A percentile compares a stretch with the other conserved stretches of the same genome.
Evolutionary conservation across 164 flowering plant genomes (phyloP).

Genomic region (Liriodendron chinense): DNA sequence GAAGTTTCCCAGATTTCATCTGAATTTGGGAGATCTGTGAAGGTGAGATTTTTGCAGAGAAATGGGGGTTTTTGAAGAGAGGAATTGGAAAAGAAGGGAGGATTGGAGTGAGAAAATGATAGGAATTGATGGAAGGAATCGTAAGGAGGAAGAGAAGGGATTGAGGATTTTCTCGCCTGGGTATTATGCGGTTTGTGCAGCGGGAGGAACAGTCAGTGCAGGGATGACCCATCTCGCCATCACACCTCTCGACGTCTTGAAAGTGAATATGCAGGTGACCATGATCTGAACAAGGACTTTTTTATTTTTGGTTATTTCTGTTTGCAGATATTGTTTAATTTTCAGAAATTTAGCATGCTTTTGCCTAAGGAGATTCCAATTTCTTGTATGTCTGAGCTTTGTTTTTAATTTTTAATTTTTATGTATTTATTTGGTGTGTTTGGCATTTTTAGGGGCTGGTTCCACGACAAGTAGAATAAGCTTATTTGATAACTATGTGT

Average conservation of each 20-base stretch:
- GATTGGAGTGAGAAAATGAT: not conserved
- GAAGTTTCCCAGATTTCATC: not conserved
- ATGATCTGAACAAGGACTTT: not conserved
- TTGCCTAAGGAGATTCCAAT: not conserved
- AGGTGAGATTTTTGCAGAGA: not conserved
- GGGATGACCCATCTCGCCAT: constrained; percentile 71
- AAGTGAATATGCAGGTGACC: constrained; percentile 78
- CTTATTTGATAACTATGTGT: too few species aligned
- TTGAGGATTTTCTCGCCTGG: constrained; percentile 33
- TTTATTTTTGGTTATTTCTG: not conserved
- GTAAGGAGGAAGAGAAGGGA: constrained; percentile 14
- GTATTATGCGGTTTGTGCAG: constrained; percentile 57
- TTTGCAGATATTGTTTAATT: too few species aligned
- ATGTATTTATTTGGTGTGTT: too few species aligned
- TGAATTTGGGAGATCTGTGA: not conserved
- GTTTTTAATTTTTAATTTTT: too few species aligned
- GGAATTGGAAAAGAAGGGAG: not conserved
- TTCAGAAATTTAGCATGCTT: too few species aligned
- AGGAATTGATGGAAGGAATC: not conserved
- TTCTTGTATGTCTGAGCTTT: too few species aligned
- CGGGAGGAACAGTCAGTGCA: constrained; percentile 78
- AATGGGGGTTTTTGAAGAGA: not conserved
- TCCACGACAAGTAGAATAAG: too few species aligned
- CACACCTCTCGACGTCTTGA: constrained; percentile 78
- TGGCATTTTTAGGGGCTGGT: too few species aligned